A percentile compares a stretch with the other conserved stretches of the same genome.
These are phyloP conservation scores for Andrographis paniculata DNA, from an alignment of 305 asterid genomes.

Conservation along the genomic window DNA sequence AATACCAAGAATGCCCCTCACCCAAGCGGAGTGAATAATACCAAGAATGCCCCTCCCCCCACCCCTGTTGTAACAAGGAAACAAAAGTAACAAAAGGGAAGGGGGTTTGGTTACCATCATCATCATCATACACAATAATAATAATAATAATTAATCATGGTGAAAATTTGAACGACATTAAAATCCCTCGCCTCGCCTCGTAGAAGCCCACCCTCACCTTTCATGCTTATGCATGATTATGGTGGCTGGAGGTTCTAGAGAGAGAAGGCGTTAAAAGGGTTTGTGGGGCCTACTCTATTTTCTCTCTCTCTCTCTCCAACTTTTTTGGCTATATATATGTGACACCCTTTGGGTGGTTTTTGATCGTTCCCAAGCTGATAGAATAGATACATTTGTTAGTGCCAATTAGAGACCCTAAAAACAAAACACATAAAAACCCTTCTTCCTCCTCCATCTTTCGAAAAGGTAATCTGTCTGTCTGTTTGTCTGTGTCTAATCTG, in stretches of 20 bases:
- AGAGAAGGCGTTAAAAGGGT: too few relatives aligned
- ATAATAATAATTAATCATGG: constrained; percentile 24
- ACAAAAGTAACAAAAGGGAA: too few relatives aligned
- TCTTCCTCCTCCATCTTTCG: constrained; percentile 11
- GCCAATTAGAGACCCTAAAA: not conserved
- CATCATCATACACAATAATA: not conserved
- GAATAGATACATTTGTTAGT: too few relatives aligned
- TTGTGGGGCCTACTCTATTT: too few relatives aligned
- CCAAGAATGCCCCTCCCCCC: too few relatives aligned
- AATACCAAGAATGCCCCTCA: constrained; percentile 25
- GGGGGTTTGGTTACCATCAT: too few relatives aligned
- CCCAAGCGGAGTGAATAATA: too few relatives aligned
- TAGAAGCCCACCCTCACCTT: constrained; percentile 37
- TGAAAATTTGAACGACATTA: constrained; percentile 30
- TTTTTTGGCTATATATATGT: not conserved
- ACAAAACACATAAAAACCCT: constrained; percentile 3
- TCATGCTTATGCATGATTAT: constrained; percentile 53
- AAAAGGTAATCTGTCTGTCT: constrained; percentile 34
- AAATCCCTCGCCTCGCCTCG: too few relatives aligned
- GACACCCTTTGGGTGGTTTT: too few relatives aligned
- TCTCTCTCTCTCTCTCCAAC: not conserved
- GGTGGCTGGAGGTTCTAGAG: constrained; percentile 17
- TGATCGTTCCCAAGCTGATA: too few relatives aligned
- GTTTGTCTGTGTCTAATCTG: too few relatives aligned
- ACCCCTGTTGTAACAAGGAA: too few relatives aligned